phyloP scores from a whole-genome alignment of 2,329 filamentous ascomycete genomes.

The Aphanoascus verrucosus region DNA sequence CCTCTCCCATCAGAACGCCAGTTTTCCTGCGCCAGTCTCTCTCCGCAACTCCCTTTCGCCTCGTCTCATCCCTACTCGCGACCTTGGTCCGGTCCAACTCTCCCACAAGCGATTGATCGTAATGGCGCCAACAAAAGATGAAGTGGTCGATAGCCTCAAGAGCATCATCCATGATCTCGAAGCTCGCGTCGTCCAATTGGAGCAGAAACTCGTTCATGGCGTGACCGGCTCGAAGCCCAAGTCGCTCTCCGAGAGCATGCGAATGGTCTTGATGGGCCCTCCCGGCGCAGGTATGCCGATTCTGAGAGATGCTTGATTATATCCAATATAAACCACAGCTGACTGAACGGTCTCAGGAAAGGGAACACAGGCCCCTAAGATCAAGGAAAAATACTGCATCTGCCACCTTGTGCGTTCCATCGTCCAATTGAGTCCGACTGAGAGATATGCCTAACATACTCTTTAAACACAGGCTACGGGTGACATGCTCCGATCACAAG shows the following conservation, averaged over 20 bases:
- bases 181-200: constrained; percentile 73
- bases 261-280: constrained; percentile 96
- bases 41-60: constrained; percentile 9
- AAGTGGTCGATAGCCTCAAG: constrained; percentile 69
- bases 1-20: constrained; percentile 14
- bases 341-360: constrained; percentile 54
- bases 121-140: constrained; percentile 84
- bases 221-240: constrained; percentile 43
- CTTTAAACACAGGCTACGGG: constrained; percentile 63
- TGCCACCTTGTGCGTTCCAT: constrained; percentile 72
- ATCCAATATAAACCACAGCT: not conserved
- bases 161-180: constrained; percentile 75
- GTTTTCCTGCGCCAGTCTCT: not conserved
- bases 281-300: constrained; percentile 75
- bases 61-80: not conserved
- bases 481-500: constrained; percentile 97
- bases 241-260: constrained; percentile 55
- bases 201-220: constrained; percentile 52
- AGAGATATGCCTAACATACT: not conserved
- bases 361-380: constrained; percentile 93
- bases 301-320: not conserved
- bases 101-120: constrained; percentile 26
- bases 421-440: not conserved
- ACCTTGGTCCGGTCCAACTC: constrained; percentile 16
- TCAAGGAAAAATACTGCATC: constrained; percentile 95